Conservation (phyloP, 805 yeast species). For the Ogataea kodamae region DNA sequence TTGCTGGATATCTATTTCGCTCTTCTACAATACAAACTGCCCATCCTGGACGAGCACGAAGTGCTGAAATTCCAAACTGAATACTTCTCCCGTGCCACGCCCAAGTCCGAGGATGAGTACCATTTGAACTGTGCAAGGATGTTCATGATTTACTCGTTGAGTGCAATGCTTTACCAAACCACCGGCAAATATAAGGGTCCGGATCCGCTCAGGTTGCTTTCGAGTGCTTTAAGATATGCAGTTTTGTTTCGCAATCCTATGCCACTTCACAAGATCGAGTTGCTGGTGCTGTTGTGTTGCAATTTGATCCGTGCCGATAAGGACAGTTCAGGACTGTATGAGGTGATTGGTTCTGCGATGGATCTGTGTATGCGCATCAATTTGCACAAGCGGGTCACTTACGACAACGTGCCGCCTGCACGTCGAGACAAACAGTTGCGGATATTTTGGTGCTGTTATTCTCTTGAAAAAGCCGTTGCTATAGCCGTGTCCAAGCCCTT, state of each 20-base stretch:
- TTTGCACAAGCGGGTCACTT: slow-evolving; percentile 37
- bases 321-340: slow-evolving; percentile 52
- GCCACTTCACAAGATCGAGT: slow-evolving; percentile 47
- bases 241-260: slow-evolving; percentile 41
- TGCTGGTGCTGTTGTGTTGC: slow-evolving; percentile 48
- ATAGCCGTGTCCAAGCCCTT: slow-evolving; percentile 60
- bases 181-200: slow-evolving; percentile 56
- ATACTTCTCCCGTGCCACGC: slow-evolving; percentile 35
- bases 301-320: slow-evolving; percentile 59
- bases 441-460: slow-evolving; percentile 61
- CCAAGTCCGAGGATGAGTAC: slow-evolving; percentile 36
- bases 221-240: slow-evolving; percentile 57
- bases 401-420: slow-evolving; percentile 28
- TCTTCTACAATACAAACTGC: slow-evolving; percentile 54
- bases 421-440: slow-evolving; percentile 42
- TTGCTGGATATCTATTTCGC: slow-evolving; percentile 54
- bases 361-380: slow-evolving; percentile 37
- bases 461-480: slow-evolving; percentile 59
- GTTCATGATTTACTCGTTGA: slow-evolving; percentile 52
- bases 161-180: slow-evolving; percentile 50
- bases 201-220: slow-evolving; percentile 52
- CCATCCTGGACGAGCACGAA: slow-evolving; percentile 50
- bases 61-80: slow-evolving; percentile 48
- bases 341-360: slow-evolving; percentile 52
- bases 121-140: slow-evolving; percentile 53